Evolutionary conservation across 2,329 filamentous ascomycete genomes (phyloP).

Genomic region (Cladophialophora yegresii): DNA sequence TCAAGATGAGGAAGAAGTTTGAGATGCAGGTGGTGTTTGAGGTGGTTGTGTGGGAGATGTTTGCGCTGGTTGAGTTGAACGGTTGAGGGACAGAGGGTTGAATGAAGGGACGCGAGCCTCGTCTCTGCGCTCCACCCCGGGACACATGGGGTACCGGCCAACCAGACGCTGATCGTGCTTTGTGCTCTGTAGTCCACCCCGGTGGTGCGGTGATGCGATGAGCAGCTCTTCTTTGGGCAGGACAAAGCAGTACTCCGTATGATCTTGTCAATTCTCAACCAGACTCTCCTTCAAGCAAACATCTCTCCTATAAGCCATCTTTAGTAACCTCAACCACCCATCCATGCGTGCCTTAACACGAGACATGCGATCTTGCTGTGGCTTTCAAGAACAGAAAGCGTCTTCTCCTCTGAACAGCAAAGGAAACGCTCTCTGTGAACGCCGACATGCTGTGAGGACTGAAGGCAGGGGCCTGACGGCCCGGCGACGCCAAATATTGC

Average conservation of each 20-base stretch:
- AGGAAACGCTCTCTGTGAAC: background rate
- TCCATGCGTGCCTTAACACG: background rate
- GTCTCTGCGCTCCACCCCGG: constrained; percentile 16
- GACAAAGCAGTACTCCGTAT: background rate
- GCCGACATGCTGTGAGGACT: background rate
- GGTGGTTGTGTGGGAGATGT: constrained; percentile 10
- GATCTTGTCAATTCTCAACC: background rate
- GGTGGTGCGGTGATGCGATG: constrained; percentile 8
- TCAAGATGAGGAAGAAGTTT: constrained; percentile 1
- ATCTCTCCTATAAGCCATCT: too few relatives aligned
- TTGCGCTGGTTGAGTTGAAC: constrained; percentile 2
- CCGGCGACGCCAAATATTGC: background rate
- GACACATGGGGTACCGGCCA: background rate
- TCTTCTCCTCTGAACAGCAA: background rate
- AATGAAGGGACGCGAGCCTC: constrained; percentile 9
- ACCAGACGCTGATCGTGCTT: constrained; percentile 5
- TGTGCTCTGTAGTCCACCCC: constrained; percentile 15
- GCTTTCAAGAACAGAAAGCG: background rate
- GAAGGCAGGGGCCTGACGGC: background rate
- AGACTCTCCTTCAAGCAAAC: background rate
- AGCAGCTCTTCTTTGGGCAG: background rate
- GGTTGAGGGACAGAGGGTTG: constrained; percentile 6
- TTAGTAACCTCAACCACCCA: background rate
- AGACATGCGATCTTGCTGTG: background rate
- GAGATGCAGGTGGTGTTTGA: background rate